Base-by-base conservation (phyloP, 140 eudicot species). In the Ambrosia hybrid region DNA sequence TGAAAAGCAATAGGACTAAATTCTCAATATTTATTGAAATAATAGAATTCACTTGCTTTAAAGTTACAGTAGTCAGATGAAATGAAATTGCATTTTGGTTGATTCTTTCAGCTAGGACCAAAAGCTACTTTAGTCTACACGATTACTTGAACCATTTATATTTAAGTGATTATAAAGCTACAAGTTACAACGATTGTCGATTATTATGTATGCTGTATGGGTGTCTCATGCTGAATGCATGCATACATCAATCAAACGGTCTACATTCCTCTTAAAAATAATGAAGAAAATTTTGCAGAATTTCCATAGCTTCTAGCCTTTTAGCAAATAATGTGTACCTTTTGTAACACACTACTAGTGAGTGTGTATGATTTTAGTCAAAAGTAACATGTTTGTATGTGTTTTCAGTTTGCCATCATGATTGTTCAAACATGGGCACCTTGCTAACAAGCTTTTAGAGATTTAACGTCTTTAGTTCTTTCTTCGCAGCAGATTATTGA, bases 381-480 rank as follows among this genome's bases (percentile, higher is more conserved):
- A 21, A 21, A 21, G 26, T 21, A 21, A 21, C 26, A 21, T 21
- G 26, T 63, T 37, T 12, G 0, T 63, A 13, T 36, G 68, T 37
- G 68, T 3, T 38, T 64, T n/a, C 52, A 14, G 53, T 39, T 64
- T 64, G 69, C 53, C 69, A 39, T 64, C 14, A 41, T 39, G 3
- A 38, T 64, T 64, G 10, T 63, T 63, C 68, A 63, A 63, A 51
- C n/a, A 10, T 46, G 17, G 67, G 26, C 59, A 30, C 39, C 53
- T 39, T 8, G 16, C 12, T 26, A 64, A 38, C 69, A 37, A 37
- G 39, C n/a, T n/a, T 5, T 7, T 38, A 14, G 39, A 15, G 8
- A 6, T 14, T 64, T 38, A 14, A 3, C 55, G 16, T 65, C 51
- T 10, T 39, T 17, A 17, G 9, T 79, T 48, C 34, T 16, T 41